phyloP scores from a whole-genome alignment of 257 asterid genomes.

The Striga asiatica region DNA sequence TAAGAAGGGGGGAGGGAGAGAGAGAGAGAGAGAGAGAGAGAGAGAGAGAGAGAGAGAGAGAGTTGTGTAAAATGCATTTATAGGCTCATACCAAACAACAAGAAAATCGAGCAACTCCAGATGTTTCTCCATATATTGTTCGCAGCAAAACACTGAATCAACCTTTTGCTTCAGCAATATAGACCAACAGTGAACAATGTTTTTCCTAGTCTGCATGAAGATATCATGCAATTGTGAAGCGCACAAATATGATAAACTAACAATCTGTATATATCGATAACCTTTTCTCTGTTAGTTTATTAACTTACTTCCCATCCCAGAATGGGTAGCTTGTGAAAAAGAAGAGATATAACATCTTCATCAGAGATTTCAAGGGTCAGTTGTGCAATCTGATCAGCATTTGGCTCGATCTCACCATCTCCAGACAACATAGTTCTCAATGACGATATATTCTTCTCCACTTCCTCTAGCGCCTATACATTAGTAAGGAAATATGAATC shows the following conservation, averaged over 20 bases:
- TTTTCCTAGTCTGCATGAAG: constrained; percentile 69
- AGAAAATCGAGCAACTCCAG: constrained; percentile 93
- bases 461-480: constrained; percentile 88
- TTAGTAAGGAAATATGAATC: constrained; percentile 11
- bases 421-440: constrained; percentile 85
- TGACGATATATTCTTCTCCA: constrained; percentile 78
- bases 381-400: constrained; percentile 64
- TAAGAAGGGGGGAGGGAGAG: too few species aligned
- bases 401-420: constrained; percentile 89
- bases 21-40: too few species aligned
- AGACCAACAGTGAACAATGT: constrained; percentile 85
- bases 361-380: constrained; percentile 71
- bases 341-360: constrained; percentile 77
- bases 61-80: constrained; percentile 1
- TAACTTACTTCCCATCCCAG: constrained; percentile 96
- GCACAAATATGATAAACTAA: constrained; percentile 7
- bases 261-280: constrained; percentile 10
- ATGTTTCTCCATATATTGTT: constrained; percentile 84
- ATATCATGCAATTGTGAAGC: constrained; percentile 20
- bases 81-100: constrained; percentile 64
- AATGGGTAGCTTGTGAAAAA: constrained; percentile 76
- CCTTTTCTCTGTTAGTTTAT: not conserved
- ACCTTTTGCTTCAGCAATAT: constrained; percentile 85
- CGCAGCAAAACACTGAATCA: constrained; percentile 54
- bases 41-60: too few species aligned